Evolutionary conservation across 495 filamentous ascomycete species (phyloP).

Genomic region (Eremomyces bilateralis): DNA sequence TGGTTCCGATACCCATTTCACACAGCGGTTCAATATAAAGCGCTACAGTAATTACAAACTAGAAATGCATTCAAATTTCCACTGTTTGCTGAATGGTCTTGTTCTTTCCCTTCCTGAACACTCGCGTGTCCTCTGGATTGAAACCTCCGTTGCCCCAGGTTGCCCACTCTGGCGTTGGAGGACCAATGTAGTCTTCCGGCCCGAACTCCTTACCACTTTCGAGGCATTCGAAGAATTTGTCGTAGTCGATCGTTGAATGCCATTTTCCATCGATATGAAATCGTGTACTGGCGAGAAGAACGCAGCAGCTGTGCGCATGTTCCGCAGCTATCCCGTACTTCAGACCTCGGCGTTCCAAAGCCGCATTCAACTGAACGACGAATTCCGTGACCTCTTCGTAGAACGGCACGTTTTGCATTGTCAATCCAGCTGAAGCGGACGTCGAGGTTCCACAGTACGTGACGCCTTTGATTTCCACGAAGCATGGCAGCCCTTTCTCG

Average conservation of each 20-base stretch:
- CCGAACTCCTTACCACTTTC: conserved; percentile 47
- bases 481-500: conserved; percentile 61
- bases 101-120: conserved; percentile 50
- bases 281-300: conserved; percentile 51
- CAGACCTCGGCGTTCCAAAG: conserved; percentile 35
- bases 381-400: conserved; percentile 73
- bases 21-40: too few species aligned
- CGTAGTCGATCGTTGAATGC: conserved; percentile 83
- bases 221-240: conserved; percentile 65
- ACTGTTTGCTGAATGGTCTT: conserved; percentile 3
- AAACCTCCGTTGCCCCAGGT: conserved; percentile 88
- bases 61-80: too few species aligned
- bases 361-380: conserved; percentile 45
- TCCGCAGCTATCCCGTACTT: conserved; percentile 83
- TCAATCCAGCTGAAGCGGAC: conserved; percentile 57
- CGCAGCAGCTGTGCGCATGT: conserved; percentile 85
- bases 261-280: conserved; percentile 59
- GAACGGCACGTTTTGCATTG: conserved; percentile 91
- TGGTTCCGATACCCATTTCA: too few species aligned
- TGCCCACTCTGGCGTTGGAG: conserved; percentile 76
- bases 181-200: conserved; percentile 77
- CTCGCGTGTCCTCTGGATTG: conserved; percentile 70
- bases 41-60: too few species aligned
- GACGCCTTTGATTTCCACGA: conserved; percentile 89
- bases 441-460: conserved; percentile 88